phyloP scores from a whole-genome alignment of 306 rosid species.

The Heteromeles arbutifolia region DNA sequence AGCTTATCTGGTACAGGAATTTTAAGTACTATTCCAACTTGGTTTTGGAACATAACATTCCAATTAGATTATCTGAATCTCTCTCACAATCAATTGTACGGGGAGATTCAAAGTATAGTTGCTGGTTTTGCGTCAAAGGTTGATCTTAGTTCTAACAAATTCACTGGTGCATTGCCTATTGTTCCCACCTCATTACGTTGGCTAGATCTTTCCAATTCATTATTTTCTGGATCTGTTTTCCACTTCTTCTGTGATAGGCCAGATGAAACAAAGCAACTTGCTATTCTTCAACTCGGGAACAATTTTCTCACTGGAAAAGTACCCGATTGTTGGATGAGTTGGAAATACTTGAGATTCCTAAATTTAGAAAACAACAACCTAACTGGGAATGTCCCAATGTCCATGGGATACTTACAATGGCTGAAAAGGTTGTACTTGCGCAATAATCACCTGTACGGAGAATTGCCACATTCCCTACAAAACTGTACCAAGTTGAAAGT shows the following conservation, averaged over 20 bases:
- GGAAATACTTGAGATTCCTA: neutral
- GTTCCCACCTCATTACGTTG: no score
- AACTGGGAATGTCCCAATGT: constrained; percentile 28
- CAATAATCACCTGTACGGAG: constrained; percentile 14
- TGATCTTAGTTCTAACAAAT: no score
- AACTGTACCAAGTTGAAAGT: neutral
- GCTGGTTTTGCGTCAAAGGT: rapidly evolving
- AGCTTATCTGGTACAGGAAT: no score
- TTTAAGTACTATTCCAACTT: no score
- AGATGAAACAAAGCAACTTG: rapidly evolving
- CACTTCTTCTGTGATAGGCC: neutral
- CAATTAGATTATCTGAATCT: no score
- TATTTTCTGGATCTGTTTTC: constrained; percentile 5
- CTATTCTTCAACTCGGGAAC: no score
- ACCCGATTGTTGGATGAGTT: no score
- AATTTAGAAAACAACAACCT: constrained; percentile 27
- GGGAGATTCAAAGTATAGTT: no score
- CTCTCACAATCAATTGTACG: no score
- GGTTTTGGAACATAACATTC: no score
- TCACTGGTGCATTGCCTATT: no score
- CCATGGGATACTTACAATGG: constrained; percentile 10
- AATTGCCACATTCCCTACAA: neutral
- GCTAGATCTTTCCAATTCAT: neutral
- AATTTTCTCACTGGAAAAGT: no score
- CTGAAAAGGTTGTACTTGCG: neutral